Conservation (phyloP, 2,329 filamentous ascomycete species). For the Pestalotiopsis sp. region DNA sequence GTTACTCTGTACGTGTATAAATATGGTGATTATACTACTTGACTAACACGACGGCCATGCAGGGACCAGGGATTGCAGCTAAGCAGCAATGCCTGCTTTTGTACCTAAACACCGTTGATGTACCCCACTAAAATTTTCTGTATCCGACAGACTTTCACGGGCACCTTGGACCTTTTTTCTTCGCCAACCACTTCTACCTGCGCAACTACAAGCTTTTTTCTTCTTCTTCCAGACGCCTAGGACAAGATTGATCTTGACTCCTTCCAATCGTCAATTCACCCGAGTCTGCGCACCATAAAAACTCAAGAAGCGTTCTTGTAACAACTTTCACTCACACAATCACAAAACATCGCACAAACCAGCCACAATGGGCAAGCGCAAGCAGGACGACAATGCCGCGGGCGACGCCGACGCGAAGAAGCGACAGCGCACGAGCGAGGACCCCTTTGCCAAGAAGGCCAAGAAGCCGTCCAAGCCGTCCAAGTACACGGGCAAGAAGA, state of each 20-base stretch:
- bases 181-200: neutral
- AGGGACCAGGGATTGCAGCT: neutral
- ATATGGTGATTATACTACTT: neutral
- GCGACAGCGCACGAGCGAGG: constrained; percentile 27
- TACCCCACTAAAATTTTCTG: constrained; percentile 51
- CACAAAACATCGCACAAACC: neutral
- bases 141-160: constrained; percentile 22
- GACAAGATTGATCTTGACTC: neutral
- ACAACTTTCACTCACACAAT: neutral
- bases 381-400: constrained; percentile 28
- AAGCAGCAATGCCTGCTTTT: neutral
- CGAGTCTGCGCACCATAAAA: neutral
- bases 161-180: constrained; percentile 32
- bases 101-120: constrained; percentile 24
- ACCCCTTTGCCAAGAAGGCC: constrained; percentile 20
- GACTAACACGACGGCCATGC: neutral
- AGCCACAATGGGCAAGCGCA: constrained; percentile 25
- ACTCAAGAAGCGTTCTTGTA: neutral
- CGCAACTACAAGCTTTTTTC: neutral
- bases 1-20: neutral
- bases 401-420: constrained; percentile 26
- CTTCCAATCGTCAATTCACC: neutral
- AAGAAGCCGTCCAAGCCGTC: constrained; percentile 16
- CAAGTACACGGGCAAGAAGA: neutral
- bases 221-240: neutral